Conservation (phyloP, 2,329 filamentous ascomycete genomes). For the Eutypella sp. region DNA sequence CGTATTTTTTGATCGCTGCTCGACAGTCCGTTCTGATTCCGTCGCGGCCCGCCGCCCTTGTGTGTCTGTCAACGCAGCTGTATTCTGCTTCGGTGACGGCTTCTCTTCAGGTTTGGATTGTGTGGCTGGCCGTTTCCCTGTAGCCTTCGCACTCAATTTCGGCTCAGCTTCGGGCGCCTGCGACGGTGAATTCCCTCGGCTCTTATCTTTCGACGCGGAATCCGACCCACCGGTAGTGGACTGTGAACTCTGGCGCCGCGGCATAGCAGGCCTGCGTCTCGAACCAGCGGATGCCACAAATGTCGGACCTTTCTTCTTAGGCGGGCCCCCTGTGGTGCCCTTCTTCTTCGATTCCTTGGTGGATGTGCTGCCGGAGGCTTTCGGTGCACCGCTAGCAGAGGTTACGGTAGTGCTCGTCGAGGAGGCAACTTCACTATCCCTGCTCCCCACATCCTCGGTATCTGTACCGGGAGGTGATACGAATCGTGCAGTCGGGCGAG, state of each 20-base stretch:
- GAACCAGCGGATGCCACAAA: conserved; percentile 40
- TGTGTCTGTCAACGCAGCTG: neutral
- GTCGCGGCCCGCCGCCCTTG: neutral
- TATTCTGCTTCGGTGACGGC: neutral
- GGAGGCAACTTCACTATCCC: conserved; percentile 31
- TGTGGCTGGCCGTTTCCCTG: conserved; percentile 41
- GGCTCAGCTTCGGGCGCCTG: neutral
- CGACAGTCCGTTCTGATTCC: neutral
- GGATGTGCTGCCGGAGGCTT: conserved; percentile 14
- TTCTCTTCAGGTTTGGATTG: neutral
- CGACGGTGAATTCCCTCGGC: neutral
- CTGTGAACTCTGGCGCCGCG: conserved; percentile 44
- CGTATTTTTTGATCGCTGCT: neutral
- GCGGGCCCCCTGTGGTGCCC: conserved; percentile 6
- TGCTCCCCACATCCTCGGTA: conserved; percentile 32
- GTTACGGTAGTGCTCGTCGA: conserved; percentile 34
- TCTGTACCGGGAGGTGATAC: conserved; percentile 48
- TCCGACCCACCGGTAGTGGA: conserved; percentile 33
- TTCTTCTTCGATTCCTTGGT: conserved; percentile 22
- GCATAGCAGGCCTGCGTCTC: conserved; percentile 42
- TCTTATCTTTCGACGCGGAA: conserved; percentile 25
- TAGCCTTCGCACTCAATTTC: conserved; percentile 38
- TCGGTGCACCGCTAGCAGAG: conserved; percentile 20
- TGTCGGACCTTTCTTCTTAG: conserved; percentile 31
- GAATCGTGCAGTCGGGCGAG: conserved; percentile 57